Percentiles rank a stretch among this genome's conserved stretches.
Evolutionary conservation across 2,329 filamentous ascomycete genomes (phyloP).

Genomic region (Aureobasidium leucospermi): DNA sequence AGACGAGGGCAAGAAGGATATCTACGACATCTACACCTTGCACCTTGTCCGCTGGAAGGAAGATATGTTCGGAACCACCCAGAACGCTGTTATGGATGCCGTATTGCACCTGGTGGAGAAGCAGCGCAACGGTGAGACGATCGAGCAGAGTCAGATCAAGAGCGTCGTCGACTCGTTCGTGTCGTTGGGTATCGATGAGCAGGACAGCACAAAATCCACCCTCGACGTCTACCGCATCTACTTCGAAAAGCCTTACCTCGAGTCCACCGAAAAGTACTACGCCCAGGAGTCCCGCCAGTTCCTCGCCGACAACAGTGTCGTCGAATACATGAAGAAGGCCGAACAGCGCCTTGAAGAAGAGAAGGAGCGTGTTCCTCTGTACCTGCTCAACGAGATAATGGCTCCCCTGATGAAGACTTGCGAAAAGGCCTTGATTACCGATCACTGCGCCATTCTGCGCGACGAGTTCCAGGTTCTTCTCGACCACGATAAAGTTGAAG

Average conservation of each 20-base stretch:
- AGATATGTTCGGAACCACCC: slow-evolving; percentile 78
- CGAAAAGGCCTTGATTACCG: slow-evolving; percentile 80
- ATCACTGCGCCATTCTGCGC: slow-evolving; percentile 75
- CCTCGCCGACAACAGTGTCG: slow-evolving; percentile 90
- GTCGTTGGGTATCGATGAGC: slow-evolving; percentile 86
- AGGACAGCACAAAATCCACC: slow-evolving; percentile 86
- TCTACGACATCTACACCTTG: slow-evolving; percentile 96
- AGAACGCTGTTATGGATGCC: slow-evolving; percentile 85
- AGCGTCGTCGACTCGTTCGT: slow-evolving; percentile 93
- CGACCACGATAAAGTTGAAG: slow-evolving; percentile 89
- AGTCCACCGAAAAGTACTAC: slow-evolving; percentile 79
- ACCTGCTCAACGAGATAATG: slow-evolving; percentile 85
- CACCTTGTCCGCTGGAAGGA: slow-evolving; percentile 94
- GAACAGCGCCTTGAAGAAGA: slow-evolving; percentile 84
- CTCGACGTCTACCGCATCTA: slow-evolving; percentile 88
- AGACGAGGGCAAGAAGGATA: slow-evolving; percentile 96
- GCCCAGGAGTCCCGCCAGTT: slow-evolving; percentile 88
- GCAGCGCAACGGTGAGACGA: slow-evolving; percentile 94
- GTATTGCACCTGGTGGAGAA: slow-evolving; percentile 94
- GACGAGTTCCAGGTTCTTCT: slow-evolving; percentile 94
- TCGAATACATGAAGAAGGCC: slow-evolving; percentile 99
- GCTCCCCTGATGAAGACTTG: slow-evolving; percentile 77
- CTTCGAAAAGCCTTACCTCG: slow-evolving; percentile 89
- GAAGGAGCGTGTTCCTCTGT: slow-evolving; percentile 86
- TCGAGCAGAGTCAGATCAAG: slow-evolving; percentile 95